Base-by-base conservation (phyloP, 495 filamentous ascomycete genomes). In the Aspergillus nidulans region DNA sequence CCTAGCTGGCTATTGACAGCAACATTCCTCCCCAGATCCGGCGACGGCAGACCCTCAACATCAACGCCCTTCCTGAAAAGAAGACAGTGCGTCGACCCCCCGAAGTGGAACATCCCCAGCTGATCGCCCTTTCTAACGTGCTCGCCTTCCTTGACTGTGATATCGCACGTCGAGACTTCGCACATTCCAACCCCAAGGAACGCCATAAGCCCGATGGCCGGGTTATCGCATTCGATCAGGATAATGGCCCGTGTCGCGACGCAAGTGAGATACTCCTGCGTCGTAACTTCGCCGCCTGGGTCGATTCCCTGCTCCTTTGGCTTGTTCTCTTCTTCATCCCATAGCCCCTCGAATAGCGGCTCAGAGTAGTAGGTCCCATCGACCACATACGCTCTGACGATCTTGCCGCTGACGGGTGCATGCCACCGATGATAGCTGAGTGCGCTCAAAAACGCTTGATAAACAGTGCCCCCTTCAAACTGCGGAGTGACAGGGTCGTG, bases 361-460 rank as follows among this genome's bases (percentile, higher is more conserved):
- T 88, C 85, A 19, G 77, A 79, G 65, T 81, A 91, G 67, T 91
- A 91, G 0, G 85, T 87, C 0, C 88, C 88, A 10, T 78, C 72
- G 3, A 75, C 57, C 6, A 85, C 71, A 54, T 76, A 81, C 4
- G 79, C 76, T 30, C 80, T 80, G 16, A 74, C 69, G 18, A 89
- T 65, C 23, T 58, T 79, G 1, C 86, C 86, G 2, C 65, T 73
- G 0, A 88, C 81, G 18, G 86, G 86, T 0, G 77, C 60, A 63
- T 89, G 84, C 86, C 86, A 89, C 4, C 85, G 79, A 63, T 89
- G 86, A 58, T 89, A 89, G 47, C 78, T 83, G 28, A 86, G 62
- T 1, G 82, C 77, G 18, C 77, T 82, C 3, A 88, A 70, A 58
- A 85, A 88, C 0, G 83, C 85, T 56, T 89, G 85, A 59, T 89